Evolutionary conservation across 225 moss, liverwort and hornwort species (phyloP).

Genomic region (Marchantia polymorpha): DNA sequence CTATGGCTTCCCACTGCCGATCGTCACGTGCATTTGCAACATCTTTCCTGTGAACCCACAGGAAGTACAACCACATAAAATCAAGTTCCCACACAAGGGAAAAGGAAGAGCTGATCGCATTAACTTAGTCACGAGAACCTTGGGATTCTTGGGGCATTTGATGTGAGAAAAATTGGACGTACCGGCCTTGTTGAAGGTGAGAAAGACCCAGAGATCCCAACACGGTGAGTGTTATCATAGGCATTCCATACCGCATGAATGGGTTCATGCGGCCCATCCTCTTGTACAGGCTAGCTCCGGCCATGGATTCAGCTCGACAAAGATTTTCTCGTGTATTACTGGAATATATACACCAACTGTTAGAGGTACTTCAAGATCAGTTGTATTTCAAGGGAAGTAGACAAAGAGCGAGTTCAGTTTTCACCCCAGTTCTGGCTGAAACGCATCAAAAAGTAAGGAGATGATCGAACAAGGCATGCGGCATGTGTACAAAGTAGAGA

Average conservation of each 20-base stretch:
- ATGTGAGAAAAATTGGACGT: not conserved
- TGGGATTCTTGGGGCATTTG: not conserved
- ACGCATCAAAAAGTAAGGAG: no score
- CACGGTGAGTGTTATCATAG: slow-evolving; percentile 78
- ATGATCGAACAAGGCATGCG: no score
- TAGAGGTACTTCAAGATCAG: not conserved
- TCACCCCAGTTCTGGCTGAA: no score
- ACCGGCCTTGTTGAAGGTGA: slow-evolving; percentile 88
- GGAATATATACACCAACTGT: not conserved
- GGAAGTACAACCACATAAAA: not conserved
- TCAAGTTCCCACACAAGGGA: no score
- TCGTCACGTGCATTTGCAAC: slow-evolving; percentile 77
- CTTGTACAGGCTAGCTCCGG: slow-evolving; percentile 22
- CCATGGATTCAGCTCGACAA: slow-evolving; percentile 9
- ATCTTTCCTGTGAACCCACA: slow-evolving; percentile 54
- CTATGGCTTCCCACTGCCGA: slow-evolving; percentile 80
- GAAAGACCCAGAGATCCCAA: slow-evolving; percentile 74
- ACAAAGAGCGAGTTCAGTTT: no score
- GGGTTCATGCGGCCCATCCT: slow-evolving; percentile 65
- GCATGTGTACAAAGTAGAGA: no score
- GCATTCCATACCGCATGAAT: slow-evolving; percentile 78
- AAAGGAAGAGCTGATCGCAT: not conserved
- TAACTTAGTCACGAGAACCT: not conserved
- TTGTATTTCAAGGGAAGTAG: no score
- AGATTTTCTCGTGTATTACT: not conserved